phyloP scores from a whole-genome alignment of 345 rosid species.

The Jatropha curcas region DNA sequence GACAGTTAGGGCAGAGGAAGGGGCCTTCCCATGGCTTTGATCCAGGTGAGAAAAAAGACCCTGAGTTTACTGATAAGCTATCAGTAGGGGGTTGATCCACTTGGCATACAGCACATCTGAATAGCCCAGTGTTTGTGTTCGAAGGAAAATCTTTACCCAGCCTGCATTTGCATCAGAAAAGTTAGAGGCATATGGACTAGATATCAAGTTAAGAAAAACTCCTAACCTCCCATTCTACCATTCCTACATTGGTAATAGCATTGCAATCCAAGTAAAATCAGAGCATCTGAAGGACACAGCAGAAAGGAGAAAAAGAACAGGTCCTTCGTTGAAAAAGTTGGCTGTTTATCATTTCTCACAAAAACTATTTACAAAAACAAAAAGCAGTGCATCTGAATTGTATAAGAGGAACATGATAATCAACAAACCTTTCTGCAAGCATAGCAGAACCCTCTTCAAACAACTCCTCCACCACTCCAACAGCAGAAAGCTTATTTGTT shows the following conservation, averaged over 20 bases:
- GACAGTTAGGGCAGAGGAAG: slow-evolving; percentile 77
- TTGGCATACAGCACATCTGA: slow-evolving; percentile 98
- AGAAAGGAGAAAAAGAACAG: neutral
- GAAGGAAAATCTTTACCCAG: slow-evolving; percentile 72
- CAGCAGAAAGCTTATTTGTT: slow-evolving; percentile 82
- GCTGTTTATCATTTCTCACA: neutral
- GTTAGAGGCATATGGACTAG: neutral
- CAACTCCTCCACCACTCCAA: slow-evolving; percentile 94
- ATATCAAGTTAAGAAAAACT: neutral
- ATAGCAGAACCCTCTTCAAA: slow-evolving; percentile 99
- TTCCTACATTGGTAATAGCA: neutral
- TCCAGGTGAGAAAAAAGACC: slow-evolving; percentile 65
- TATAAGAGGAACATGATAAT: neutral
- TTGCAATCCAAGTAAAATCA: neutral
- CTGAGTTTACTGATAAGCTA: slow-evolving; percentile 54
- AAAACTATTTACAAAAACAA: neutral
- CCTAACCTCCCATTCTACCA: too few relatives aligned
- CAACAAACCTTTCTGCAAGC: slow-evolving; percentile 83
- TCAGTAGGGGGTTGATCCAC: slow-evolving; percentile 72
- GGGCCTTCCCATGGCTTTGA: slow-evolving; percentile 95
- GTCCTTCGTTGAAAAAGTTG: neutral
- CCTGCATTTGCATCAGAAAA: slow-evolving; percentile 49
- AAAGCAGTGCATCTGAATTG: neutral
- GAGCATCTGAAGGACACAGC: neutral
- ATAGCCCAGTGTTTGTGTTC: slow-evolving; percentile 52